phyloP scores from a whole-genome alignment of 2,329 filamentous ascomycete genomes.

The Cordyceps cicadae region DNA sequence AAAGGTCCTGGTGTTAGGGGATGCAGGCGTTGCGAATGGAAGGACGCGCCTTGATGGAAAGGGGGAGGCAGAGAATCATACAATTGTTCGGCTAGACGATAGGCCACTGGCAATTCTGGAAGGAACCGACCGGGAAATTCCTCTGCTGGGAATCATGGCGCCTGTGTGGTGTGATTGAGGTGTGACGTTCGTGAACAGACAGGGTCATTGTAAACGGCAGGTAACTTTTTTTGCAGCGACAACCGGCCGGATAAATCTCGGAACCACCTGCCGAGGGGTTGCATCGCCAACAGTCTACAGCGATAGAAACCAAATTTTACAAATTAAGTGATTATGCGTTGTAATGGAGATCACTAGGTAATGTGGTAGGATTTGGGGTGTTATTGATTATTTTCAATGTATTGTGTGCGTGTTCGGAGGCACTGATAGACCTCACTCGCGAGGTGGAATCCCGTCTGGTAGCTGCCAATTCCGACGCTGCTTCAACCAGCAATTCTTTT shows the following conservation, averaged over 20 bases:
- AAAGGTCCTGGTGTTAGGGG: conserved; percentile 11
- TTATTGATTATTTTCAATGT: neutral
- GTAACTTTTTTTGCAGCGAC: conserved; percentile 23
- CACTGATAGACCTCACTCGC: neutral
- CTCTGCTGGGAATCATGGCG: conserved; percentile 39
- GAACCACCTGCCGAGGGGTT: conserved; percentile 13
- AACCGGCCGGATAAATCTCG: conserved; percentile 28
- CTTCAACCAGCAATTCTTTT: neutral
- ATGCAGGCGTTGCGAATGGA: neutral
- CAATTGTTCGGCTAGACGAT: conserved; percentile 20
- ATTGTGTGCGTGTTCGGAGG: neutral
- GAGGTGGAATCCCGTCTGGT: neutral
- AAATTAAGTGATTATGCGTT: neutral
- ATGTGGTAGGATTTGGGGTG: neutral
- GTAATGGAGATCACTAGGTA: too few relatives aligned
- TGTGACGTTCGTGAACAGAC: conserved; percentile 13
- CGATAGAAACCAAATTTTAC: neutral
- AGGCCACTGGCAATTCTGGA: conserved; percentile 25
- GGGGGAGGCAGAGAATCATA: conserved; percentile 15
- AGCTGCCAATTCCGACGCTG: neutral
- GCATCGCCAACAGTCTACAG: too few relatives aligned
- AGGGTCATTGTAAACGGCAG: conserved; percentile 13
- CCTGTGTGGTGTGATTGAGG: conserved; percentile 15
- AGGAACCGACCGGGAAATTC: conserved; percentile 32
- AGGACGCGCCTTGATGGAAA: neutral